Conservation (phyloP, 768 basidiomycete species). For the Coprinellus aureogranulatus region DNA sequence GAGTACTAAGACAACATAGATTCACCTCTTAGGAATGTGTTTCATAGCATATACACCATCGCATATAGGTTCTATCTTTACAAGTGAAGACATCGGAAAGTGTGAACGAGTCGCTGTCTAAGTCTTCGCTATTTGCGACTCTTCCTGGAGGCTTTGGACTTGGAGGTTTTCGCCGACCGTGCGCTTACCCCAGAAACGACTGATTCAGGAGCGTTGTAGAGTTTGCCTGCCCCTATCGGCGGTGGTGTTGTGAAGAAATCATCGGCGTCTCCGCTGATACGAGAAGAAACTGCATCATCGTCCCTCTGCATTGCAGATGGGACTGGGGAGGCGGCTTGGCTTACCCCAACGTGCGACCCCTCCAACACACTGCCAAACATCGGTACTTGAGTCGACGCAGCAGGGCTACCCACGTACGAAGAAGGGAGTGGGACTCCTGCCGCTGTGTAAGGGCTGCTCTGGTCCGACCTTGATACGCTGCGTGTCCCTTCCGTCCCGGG, state of each 20-base stretch:
- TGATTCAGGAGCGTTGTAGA: conserved; percentile 2
- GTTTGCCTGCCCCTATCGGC: not conserved
- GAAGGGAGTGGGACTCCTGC: conserved; percentile 2
- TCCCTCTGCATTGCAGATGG: conserved; percentile 10
- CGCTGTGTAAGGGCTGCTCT: conserved; percentile 6
- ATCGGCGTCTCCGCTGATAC: conserved; percentile 20
- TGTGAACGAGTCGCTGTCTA: too few relatives aligned
- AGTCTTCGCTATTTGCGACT: not conserved
- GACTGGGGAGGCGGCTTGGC: conserved; percentile 7
- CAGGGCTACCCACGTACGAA: conserved; percentile 1
- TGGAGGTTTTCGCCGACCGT: not conserved
- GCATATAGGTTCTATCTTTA: too few relatives aligned
- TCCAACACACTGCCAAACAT: not conserved
- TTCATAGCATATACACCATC: not conserved
- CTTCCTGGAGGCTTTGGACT: conserved; percentile 7
- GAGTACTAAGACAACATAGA: not conserved
- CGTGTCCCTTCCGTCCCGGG: conserved; percentile 19
- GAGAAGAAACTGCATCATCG: conserved; percentile 29
- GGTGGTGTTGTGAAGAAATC: conserved; percentile 31
- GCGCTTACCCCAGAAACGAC: conserved; percentile 1
- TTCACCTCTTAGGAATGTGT: conserved; percentile 1
- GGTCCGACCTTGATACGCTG: conserved; percentile 11
- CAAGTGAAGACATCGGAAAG: too few relatives aligned
- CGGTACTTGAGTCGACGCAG: not conserved
- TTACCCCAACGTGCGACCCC: not conserved